A percentile compares a stretch with the other conserved stretches of the same genome.
These are phyloP conservation scores for Apiotrichum domesticum DNA, from an alignment of 1,284 basidiomycete species.

Conservation along the genomic window DNA sequence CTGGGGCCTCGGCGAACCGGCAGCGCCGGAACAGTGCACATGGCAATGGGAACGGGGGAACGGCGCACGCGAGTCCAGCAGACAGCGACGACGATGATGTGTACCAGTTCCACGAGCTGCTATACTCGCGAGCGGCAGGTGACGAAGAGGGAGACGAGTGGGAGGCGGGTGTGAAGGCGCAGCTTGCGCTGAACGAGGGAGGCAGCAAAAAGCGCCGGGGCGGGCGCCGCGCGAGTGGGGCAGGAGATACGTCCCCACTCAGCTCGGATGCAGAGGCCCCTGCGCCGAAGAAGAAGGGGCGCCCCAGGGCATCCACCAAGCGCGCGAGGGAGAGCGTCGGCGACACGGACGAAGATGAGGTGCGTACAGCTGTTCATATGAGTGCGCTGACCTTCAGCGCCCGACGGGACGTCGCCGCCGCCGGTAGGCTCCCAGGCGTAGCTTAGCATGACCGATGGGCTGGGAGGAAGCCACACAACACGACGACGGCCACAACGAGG, in stretches of 20 bases:
- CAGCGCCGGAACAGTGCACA: too few relatives aligned
- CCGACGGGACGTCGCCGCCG: constrained; percentile 6
- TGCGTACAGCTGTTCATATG: not conserved
- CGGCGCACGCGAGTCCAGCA: not conserved
- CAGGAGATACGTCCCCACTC: not conserved
- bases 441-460: too few relatives aligned
- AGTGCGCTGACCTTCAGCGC: constrained; percentile 1
- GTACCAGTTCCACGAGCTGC: constrained; percentile 1
- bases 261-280: constrained; percentile 1
- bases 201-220: not conserved
- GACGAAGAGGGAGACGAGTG: constrained; percentile 8
- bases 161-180: constrained; percentile 12
- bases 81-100: constrained; percentile 7
- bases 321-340: constrained; percentile 6
- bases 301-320: not conserved
- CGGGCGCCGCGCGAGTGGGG: not conserved
- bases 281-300: not conserved
- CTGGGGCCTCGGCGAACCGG: not conserved
- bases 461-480: too few relatives aligned
- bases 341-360: constrained; percentile 6
- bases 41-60: too few relatives aligned
- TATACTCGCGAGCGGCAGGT: constrained; percentile 8
- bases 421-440: not conserved
- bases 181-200: constrained; percentile 1
- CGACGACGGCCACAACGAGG: too few relatives aligned